These are phyloP conservation scores for Botrytis porri DNA, from an alignment of 2,329 filamentous ascomycete genomes.

Conservation along the genomic window DNA sequence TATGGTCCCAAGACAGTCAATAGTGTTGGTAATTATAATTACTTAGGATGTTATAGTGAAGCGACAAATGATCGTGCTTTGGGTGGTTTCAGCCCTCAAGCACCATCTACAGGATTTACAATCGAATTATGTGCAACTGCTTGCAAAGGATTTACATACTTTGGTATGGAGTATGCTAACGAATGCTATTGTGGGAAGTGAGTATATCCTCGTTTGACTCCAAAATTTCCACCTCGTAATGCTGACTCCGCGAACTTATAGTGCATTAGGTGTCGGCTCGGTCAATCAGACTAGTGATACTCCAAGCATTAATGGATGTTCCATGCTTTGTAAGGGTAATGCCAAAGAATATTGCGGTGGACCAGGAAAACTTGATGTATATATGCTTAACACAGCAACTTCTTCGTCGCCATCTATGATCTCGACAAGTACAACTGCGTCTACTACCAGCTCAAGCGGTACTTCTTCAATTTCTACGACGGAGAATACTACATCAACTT, in stretches of 20 bases:
- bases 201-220: not conserved
- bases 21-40: conserved; percentile 30
- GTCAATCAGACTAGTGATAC: conserved; percentile 9
- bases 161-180: conserved; percentile 37
- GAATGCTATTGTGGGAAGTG: conserved; percentile 38
- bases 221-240: not conserved
- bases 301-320: conserved; percentile 25
- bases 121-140: conserved; percentile 30
- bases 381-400: conserved; percentile 21
- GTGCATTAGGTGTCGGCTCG: conserved; percentile 21
- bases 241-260: not conserved
- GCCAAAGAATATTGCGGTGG: conserved; percentile 37
- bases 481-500: not conserved
- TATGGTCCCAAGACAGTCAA: conserved; percentile 30
- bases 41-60: conserved; percentile 41
- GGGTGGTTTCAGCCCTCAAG: conserved; percentile 24
- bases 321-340: conserved; percentile 26
- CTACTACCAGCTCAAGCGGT: not conserved
- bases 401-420: not conserved
- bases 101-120: conserved; percentile 26
- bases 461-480: not conserved
- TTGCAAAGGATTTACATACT: conserved; percentile 28
- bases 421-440: not conserved
- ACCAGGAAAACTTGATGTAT: conserved; percentile 28
- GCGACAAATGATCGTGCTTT: conserved; percentile 26